These are phyloP conservation scores for Taphrina deformans DNA, from an alignment of 1,139 yeast species.

Conservation along the genomic window DNA sequence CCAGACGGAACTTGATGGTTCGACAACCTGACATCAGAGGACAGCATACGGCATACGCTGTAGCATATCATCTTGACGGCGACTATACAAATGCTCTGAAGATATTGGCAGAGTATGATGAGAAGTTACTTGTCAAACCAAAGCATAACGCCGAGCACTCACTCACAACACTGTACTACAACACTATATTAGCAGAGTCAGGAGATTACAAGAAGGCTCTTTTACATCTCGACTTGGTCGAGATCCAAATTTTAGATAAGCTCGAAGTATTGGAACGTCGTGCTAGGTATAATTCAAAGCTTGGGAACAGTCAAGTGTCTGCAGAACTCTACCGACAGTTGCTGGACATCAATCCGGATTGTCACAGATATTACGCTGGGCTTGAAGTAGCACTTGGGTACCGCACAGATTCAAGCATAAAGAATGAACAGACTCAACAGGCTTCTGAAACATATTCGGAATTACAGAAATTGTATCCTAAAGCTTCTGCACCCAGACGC, in stretches of 20 bases:
- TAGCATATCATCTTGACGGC: conserved; percentile 75
- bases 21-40: conserved; percentile 82
- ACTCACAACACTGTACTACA: conserved; percentile 57
- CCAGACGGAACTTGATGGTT: conserved; percentile 71
- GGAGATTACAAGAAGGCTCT: conserved; percentile 69
- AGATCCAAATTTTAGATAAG: conserved; percentile 62
- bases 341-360: conserved; percentile 84
- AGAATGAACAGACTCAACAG: conserved; percentile 39
- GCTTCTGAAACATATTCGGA: conserved; percentile 57
- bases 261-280: conserved; percentile 55
- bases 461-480: conserved; percentile 69
- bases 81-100: conserved; percentile 68
- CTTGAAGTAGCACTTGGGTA: conserved; percentile 60
- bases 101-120: conserved; percentile 50
- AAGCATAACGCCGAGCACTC: conserved; percentile 41
- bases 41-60: conserved; percentile 87
- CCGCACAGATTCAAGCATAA: conserved; percentile 44
- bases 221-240: conserved; percentile 55
- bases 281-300: conserved; percentile 58
- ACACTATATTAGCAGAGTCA: conserved; percentile 60
- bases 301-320: conserved; percentile 59
- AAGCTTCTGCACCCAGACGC: conserved; percentile 13
- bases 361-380: conserved; percentile 61
- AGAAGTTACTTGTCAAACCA: conserved; percentile 16
- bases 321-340: conserved; percentile 66